Conservation (phyloP, 2,329 filamentous ascomycete species). For the Arthrobotrys entomopaga region DNA sequence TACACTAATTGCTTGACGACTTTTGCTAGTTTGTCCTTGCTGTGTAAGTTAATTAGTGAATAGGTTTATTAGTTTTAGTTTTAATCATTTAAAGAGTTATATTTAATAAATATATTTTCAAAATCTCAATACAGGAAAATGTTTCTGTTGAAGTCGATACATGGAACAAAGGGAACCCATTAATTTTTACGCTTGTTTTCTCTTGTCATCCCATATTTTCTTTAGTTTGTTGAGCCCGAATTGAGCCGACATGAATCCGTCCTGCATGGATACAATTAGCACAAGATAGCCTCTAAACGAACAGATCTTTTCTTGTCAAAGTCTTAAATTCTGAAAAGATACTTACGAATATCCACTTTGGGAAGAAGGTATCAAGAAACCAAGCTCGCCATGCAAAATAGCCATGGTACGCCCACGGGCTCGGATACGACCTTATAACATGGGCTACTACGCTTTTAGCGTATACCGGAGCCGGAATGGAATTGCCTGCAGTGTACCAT, state of each 20-base stretch:
- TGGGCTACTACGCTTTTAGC: conserved; percentile 56
- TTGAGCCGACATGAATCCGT: conserved; percentile 49
- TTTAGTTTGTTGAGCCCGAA: conserved; percentile 49
- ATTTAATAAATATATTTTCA: no score
- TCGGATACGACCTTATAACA: conserved; percentile 51
- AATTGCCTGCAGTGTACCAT: conserved; percentile 43
- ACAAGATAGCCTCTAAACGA: no score
- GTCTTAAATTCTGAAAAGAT: background rate
- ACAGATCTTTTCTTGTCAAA: no score
- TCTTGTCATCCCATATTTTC: conserved; percentile 49
- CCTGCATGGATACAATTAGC: conserved; percentile 21
- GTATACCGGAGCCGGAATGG: conserved; percentile 55
- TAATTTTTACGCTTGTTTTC: conserved; percentile 32
- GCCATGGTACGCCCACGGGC: conserved; percentile 57
- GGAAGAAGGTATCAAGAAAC: conserved; percentile 57
- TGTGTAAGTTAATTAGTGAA: no score
- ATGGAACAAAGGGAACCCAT: no score
- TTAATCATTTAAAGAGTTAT: no score
- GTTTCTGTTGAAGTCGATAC: no score
- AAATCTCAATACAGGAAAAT: no score
- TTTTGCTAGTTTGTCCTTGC: no score
- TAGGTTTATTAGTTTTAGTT: no score
- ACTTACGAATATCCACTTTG: conserved; percentile 57
- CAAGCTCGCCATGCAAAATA: conserved; percentile 55
- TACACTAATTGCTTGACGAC: no score